A percentile compares a stretch with the other conserved stretches of the same genome.
These are phyloP conservation scores for Podaxis carcinomalis DNA, from an alignment of 768 basidiomycete species.

Conservation along the genomic window DNA sequence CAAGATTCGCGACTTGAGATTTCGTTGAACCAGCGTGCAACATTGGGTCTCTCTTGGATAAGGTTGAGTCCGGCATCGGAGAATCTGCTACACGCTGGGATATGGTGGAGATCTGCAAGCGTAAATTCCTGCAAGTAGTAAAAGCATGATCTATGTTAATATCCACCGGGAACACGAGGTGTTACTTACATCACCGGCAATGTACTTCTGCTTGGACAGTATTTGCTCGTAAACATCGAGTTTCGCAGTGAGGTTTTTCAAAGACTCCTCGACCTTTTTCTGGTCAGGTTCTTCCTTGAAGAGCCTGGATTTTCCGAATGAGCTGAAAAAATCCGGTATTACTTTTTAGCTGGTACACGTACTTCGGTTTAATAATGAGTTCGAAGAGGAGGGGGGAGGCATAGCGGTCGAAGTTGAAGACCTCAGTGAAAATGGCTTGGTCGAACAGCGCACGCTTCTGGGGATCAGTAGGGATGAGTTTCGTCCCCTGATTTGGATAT, in stretches of 20 bases:
- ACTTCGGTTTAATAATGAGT: constrained; percentile 44
- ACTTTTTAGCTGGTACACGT: constrained; percentile 13
- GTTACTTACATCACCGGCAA: constrained; percentile 36
- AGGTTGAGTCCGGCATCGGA: constrained; percentile 19
- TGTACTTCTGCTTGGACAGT: constrained; percentile 41
- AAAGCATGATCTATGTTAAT: neutral
- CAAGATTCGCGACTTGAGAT: constrained; percentile 43
- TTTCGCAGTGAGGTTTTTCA: constrained; percentile 24
- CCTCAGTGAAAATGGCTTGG: constrained; percentile 41
- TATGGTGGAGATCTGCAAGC: constrained; percentile 40
- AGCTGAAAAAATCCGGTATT: neutral
- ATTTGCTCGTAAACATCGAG: constrained; percentile 44
- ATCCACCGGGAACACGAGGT: neutral
- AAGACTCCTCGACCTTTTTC: constrained; percentile 15
- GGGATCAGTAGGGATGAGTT: constrained; percentile 38
- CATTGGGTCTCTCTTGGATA: constrained; percentile 35
- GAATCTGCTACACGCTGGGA: constrained; percentile 34
- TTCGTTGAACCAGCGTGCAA: constrained; percentile 30
- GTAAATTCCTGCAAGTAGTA: constrained; percentile 29
- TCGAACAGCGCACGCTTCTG: constrained; percentile 32
- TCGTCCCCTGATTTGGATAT: constrained; percentile 39
- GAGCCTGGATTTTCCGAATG: neutral
- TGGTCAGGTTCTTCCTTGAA: constrained; percentile 24
- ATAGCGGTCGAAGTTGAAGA: constrained; percentile 36
- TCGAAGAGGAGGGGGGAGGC: constrained; percentile 34